Evolutionary conservation across 805 yeast species (phyloP).

Genomic region (Kuraishia cidri): DNA sequence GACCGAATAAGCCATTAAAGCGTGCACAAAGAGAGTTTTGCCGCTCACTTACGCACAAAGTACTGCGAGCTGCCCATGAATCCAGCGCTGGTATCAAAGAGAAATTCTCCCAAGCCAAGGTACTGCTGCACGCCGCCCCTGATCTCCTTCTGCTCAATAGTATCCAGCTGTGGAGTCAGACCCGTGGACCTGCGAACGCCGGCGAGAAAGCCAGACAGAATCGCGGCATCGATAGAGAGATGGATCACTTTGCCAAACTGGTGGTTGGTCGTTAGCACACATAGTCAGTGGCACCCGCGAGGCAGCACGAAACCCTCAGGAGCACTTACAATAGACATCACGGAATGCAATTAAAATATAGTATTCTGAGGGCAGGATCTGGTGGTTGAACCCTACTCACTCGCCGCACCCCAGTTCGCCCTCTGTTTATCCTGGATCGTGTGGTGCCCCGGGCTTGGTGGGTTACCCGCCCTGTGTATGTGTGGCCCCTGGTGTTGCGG

Average conservation of each 20-base stretch:
- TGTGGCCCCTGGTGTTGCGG: too few species aligned
- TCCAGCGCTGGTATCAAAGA: conserved; percentile 65
- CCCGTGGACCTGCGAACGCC: conserved; percentile 73
- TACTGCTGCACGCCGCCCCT: conserved; percentile 53
- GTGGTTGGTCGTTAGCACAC: neutral
- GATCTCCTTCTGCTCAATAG: conserved; percentile 34
- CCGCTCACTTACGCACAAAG: conserved; percentile 48
- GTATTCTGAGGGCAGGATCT: too few species aligned
- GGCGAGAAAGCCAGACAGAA: conserved; percentile 60
- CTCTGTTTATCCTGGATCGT: too few species aligned
- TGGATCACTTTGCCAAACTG: conserved; percentile 50
- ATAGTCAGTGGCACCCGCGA: too few species aligned
- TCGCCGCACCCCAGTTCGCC: too few species aligned
- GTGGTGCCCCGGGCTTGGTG: too few species aligned
- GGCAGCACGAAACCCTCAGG: too few species aligned
- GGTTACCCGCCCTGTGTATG: too few species aligned
- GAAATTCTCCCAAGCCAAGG: conserved; percentile 77
- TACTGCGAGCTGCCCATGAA: conserved; percentile 64
- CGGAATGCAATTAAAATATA: too few species aligned
- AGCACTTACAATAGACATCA: too few species aligned
- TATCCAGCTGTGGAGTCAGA: conserved; percentile 44
- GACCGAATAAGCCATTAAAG: too few species aligned
- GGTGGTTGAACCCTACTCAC: too few species aligned
- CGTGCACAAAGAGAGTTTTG: neutral
- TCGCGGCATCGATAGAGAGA: conserved; percentile 45